Conservation (phyloP, 192 early-diverging fungal species). For the Umbelopsis sp. region DNA sequence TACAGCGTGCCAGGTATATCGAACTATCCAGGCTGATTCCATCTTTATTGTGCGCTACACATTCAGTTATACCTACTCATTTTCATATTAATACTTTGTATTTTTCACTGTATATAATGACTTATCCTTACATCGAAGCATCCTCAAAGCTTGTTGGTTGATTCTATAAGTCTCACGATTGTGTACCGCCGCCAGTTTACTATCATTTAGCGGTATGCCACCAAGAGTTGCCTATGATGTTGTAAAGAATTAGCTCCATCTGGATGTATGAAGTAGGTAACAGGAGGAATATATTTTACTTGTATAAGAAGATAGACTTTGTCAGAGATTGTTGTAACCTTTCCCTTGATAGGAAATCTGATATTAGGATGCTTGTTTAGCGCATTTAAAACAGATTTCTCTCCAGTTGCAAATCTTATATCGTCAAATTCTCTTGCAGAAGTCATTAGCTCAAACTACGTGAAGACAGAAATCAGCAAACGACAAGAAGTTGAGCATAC, state of each 20-base stretch:
- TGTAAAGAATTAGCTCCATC: not conserved
- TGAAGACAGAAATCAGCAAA: not conserved
- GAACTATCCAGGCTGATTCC: constrained; percentile 18
- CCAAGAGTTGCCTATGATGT: constrained; percentile 30
- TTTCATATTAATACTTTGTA: not conserved
- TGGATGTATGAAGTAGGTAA: not conserved
- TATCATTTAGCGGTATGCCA: constrained; percentile 28
- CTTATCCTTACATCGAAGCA: constrained; percentile 26
- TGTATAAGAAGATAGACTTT: constrained; percentile 36
- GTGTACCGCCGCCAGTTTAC: constrained; percentile 20
- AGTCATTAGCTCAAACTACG: constrained; percentile 32
- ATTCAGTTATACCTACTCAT: constrained; percentile 37
- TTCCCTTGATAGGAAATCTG: constrained; percentile 30
- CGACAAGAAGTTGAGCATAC: too few species aligned
- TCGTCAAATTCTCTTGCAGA: constrained; percentile 29
- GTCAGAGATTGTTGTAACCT: constrained; percentile 19
- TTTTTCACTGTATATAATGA: not conserved
- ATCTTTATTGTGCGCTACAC: constrained; percentile 20
- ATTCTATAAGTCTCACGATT: constrained; percentile 28
- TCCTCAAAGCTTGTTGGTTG: constrained; percentile 27
- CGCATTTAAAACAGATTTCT: constrained; percentile 35
- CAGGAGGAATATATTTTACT: constrained; percentile 1
- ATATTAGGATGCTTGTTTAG: constrained; percentile 38
- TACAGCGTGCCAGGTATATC: constrained; percentile 38
- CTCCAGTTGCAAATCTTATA: constrained; percentile 25